Percentiles rank a stretch among this genome's conserved stretches.
These are phyloP conservation scores for Neurospora crassa DNA, from an alignment of 2,329 filamentous ascomycete genomes.

Conservation along the genomic window DNA sequence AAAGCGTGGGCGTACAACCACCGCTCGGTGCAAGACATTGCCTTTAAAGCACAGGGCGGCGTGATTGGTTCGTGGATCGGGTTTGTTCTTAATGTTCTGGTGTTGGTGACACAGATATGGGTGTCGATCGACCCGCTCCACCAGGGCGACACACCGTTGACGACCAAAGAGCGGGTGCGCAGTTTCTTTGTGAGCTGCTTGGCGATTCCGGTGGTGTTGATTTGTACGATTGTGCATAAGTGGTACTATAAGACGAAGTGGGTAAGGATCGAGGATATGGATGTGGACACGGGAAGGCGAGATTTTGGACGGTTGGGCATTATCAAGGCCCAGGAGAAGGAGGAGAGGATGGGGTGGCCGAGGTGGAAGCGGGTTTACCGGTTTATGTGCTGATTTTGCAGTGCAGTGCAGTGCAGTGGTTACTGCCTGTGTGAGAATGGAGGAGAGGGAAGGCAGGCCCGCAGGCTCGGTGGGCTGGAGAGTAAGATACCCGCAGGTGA, in stretches of 20 bases:
- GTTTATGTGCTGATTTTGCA: constrained; percentile 15
- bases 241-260: constrained; percentile 54
- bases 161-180: constrained; percentile 23
- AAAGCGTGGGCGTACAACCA: constrained; percentile 51
- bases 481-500: no score
- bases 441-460: no score
- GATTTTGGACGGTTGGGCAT: constrained; percentile 17
- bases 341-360: constrained; percentile 19
- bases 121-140: constrained; percentile 26
- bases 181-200: constrained; percentile 47
- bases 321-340: constrained; percentile 19
- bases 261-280: constrained; percentile 49
- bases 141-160: constrained; percentile 19
- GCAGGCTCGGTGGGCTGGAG: no score
- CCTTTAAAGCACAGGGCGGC: constrained; percentile 53
- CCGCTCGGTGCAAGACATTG: constrained; percentile 56
- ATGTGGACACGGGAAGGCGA: constrained; percentile 43
- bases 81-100: constrained; percentile 44
- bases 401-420: no score
- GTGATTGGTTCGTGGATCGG: constrained; percentile 57
- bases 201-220: constrained; percentile 42
- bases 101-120: constrained; percentile 43
- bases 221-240: constrained; percentile 46
- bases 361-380: constrained; percentile 21
- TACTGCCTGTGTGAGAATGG: no score